Percentiles rank a stretch among this genome's conserved stretches.
These are phyloP conservation scores for Ilyonectria destructans DNA, from an alignment of 2,329 filamentous ascomycete genomes.

Conservation along the genomic window DNA sequence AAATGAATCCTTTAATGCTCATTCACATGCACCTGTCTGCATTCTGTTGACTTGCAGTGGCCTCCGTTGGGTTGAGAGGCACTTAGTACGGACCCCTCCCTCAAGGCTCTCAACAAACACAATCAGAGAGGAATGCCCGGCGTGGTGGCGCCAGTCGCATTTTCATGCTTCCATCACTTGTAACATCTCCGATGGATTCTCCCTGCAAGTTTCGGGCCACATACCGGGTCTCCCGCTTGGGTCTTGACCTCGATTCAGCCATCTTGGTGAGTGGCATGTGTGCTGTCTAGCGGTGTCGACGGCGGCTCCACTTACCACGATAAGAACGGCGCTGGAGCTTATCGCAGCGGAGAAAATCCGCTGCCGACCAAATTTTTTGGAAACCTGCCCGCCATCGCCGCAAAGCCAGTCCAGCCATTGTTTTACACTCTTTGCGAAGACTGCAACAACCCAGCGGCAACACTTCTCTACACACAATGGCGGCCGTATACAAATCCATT, in stretches of 20 bases:
- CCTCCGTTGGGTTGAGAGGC: background rate
- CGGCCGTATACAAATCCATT: constrained; percentile 82
- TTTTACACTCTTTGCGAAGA: constrained; percentile 38
- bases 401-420: constrained; percentile 36
- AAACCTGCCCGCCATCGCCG: constrained; percentile 42
- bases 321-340: constrained; percentile 49
- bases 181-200: background rate
- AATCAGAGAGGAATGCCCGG: background rate
- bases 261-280: constrained; percentile 20
- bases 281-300: constrained; percentile 42
- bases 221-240: constrained; percentile 7
- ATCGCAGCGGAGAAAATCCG: constrained; percentile 51
- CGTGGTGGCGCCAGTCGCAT: too few species aligned
- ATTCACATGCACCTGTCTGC: constrained; percentile 16
- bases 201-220: constrained; percentile 2
- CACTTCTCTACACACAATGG: constrained; percentile 62
- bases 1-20: constrained; percentile 58
- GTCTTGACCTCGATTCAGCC: background rate
- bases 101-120: background rate
- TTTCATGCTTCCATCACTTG: background rate
- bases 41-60: background rate
- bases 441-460: constrained; percentile 37
- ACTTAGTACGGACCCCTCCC: background rate
- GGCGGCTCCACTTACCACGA: constrained; percentile 42
- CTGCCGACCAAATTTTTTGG: constrained; percentile 51